phyloP scores from a whole-genome alignment of 768 basidiomycete genomes.

The Termitomyces sp. region DNA sequence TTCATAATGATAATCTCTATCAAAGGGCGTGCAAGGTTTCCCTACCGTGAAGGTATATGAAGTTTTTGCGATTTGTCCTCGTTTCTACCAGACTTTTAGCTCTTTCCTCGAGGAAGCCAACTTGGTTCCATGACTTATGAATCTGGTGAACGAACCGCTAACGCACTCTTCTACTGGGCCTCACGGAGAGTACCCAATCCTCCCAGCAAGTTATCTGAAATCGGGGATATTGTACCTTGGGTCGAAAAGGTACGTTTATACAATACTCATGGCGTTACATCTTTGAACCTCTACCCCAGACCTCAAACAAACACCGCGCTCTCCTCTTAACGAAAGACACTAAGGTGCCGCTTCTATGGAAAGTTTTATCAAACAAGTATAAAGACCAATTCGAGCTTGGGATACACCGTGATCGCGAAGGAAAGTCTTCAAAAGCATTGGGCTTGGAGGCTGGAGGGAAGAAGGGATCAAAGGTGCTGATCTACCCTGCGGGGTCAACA shows the following conservation, averaged over 20 bases:
- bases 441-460: constrained; percentile 51
- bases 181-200: constrained; percentile 68
- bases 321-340: constrained; percentile 73
- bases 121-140: constrained; percentile 62
- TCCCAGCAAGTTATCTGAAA: constrained; percentile 52
- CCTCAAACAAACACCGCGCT: constrained; percentile 42
- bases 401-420: constrained; percentile 60
- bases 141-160: constrained; percentile 62
- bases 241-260: constrained; percentile 50
- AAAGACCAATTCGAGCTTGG: constrained; percentile 56
- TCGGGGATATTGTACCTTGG: constrained; percentile 62
- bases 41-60: constrained; percentile 81
- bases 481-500: constrained; percentile 59
- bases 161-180: constrained; percentile 71
- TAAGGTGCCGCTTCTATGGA: constrained; percentile 75
- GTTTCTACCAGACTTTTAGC: constrained; percentile 26
- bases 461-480: constrained; percentile 60
- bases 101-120: constrained; percentile 74
- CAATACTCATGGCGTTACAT: background rate
- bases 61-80: background rate
- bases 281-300: background rate
- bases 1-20: background rate
- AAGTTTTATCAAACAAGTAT: constrained; percentile 72
- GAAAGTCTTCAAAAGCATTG: constrained; percentile 48
- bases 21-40: constrained; percentile 78